A percentile compares a stretch with the other conserved stretches of the same genome.
phyloP scores from a whole-genome alignment of 352 stramenopile species.

The Detonula confervacea region DNA sequence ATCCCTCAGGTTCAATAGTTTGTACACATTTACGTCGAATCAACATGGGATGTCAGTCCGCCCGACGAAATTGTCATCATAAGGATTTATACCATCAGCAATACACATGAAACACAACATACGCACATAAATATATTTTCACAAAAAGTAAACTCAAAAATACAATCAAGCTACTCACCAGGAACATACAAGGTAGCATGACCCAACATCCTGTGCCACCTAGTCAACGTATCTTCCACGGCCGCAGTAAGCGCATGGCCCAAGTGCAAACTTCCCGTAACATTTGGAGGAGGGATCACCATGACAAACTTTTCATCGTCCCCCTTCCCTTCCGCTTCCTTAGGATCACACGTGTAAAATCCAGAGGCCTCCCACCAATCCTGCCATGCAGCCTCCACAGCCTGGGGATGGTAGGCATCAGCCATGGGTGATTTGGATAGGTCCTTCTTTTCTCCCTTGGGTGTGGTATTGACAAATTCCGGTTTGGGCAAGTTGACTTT shows the following conservation, averaged over 20 bases:
- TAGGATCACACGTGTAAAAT: conserved; percentile 94
- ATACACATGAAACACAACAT: no score
- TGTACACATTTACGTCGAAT: conserved; percentile 62
- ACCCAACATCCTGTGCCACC: conserved; percentile 98
- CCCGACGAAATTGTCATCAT: conserved; percentile 33
- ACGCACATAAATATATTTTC: no score
- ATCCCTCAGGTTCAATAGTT: conserved; percentile 45
- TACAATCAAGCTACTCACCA: conserved; percentile 51
- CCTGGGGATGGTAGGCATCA: conserved; percentile 93
- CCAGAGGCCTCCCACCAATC: conserved; percentile 97
- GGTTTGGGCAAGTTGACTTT: conserved; percentile 77
- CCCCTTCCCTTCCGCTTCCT: conserved; percentile 85
- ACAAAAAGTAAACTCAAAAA: no score
- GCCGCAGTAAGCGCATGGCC: conserved; percentile 96
- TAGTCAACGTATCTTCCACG: conserved; percentile 96
- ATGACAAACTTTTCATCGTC: conserved; percentile 97
- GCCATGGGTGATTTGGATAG: conserved; percentile 90
- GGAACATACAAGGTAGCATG: conserved; percentile 97
- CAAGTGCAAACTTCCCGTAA: conserved; percentile 97
- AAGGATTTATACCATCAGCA: no score
- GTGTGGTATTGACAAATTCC: conserved; percentile 92
- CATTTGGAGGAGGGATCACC: conserved; percentile 98
- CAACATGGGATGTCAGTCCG: conserved; percentile 48
- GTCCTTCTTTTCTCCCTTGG: conserved; percentile 95
- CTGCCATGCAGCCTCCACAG: conserved; percentile 98